Evolutionary conservation across 2,329 filamentous ascomycete genomes (phyloP), one percentile per base, ranked within the genome.

Genomic region (Alternaria triticimaculans): DNA sequence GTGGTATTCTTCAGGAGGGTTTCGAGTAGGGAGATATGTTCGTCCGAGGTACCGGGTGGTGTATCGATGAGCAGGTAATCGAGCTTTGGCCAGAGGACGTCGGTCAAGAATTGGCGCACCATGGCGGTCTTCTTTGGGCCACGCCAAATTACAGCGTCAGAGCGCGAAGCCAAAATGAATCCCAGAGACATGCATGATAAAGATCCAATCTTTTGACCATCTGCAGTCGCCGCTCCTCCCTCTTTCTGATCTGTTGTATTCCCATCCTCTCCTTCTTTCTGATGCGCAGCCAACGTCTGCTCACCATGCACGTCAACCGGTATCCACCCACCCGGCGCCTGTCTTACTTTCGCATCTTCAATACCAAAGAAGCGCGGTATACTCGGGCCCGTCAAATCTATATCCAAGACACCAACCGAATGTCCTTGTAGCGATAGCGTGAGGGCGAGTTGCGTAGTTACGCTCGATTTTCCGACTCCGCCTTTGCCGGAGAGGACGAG

Each of bases 111-210:
- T 80, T 99, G 96, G 44, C 94, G 89, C 62, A 99, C 93, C 96
- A 99, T 99, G 55, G 96, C 96, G 5, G 96, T 99, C 84, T 99
- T 99, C 82, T 99, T 99, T 3, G 96, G 96, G 0, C 96, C 96
- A 57, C 96, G 89, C 96, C 96, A 99, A 43, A 99, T 96, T 0
- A 99, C 94, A 0, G 96, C 95, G 73, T 97, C 94, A 66, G 92
- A 92, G 72, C 95, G 86, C 65, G 89, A 88, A 4, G 90, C 89
- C 6, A 99, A 86, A 7, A 99, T 87, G 74, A 99, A 98, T 3
- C 94, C 96, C 2, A 99, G 85, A 59, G 93, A 97, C 92, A 98
- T 97, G 79, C 93, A 96, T 64, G 89, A 87, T 10, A 95, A 84
- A 33, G 89, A 84, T 1, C 92, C 92, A 23, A 89, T 81, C 3